phyloP scores from a whole-genome alignment of 2,329 filamentous ascomycete species.

The Exophiala oligosperma region DNA sequence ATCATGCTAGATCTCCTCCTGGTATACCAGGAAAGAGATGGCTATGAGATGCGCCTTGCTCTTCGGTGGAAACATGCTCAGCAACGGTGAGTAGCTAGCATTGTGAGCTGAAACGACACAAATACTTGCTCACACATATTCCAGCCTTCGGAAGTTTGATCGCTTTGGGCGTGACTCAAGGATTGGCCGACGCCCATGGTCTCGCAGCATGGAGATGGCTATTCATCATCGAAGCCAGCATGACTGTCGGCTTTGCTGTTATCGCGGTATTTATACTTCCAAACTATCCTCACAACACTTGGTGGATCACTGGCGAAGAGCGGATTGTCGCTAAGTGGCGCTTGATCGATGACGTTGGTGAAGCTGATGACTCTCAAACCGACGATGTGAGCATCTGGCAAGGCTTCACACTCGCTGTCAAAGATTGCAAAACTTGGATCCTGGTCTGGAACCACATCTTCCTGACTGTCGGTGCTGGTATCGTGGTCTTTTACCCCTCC shows the following conservation, averaged over 20 bases:
- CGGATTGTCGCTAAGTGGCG: slow-evolving; percentile 37
- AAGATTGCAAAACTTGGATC: not conserved
- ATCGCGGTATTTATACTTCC: slow-evolving; percentile 39
- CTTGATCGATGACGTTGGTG: slow-evolving; percentile 37
- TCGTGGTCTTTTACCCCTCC: slow-evolving; percentile 69
- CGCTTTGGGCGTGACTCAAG: not conserved
- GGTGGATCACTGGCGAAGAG: slow-evolving; percentile 33
- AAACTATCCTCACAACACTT: slow-evolving; percentile 43
- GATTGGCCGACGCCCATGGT: slow-evolving; percentile 4
- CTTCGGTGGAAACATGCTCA: slow-evolving; percentile 60
- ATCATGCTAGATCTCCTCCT: slow-evolving; percentile 28
- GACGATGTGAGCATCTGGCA: slow-evolving; percentile 34
- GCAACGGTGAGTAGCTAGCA: slow-evolving; percentile 46
- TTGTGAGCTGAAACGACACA: not conserved
- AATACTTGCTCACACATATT: not conserved
- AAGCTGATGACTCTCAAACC: slow-evolving; percentile 39
- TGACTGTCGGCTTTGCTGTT: slow-evolving; percentile 34
- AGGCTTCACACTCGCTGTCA: slow-evolving; percentile 25
- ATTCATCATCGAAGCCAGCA: slow-evolving; percentile 33
- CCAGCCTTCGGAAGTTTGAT: not conserved
- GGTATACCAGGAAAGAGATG: slow-evolving; percentile 48
- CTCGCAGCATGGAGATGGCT: slow-evolving; percentile 28
- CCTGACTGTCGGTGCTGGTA: slow-evolving; percentile 50
- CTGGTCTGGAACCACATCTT: slow-evolving; percentile 8
- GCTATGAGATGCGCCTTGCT: slow-evolving; percentile 38